Conservation (phyloP, 2,329 filamentous ascomycete species). For the Alternaria ethzedia region DNA sequence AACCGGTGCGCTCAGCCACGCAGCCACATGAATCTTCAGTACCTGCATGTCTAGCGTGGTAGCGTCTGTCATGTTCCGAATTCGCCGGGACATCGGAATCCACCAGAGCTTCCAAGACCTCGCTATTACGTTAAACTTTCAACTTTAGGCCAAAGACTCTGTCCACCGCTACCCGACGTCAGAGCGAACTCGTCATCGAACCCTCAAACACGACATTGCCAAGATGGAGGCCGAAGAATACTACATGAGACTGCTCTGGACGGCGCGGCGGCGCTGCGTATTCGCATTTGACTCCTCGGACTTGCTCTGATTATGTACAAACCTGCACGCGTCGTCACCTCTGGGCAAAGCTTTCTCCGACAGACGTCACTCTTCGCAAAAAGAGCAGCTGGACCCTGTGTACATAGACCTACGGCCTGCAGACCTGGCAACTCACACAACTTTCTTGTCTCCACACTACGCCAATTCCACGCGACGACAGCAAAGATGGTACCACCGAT, state of each 20-base stretch:
- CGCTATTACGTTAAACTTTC: conserved; percentile 26
- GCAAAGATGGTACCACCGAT: conserved; percentile 31
- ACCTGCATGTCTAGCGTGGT: conserved; percentile 11
- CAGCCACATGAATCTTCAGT: conserved; percentile 6
- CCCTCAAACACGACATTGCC: conserved; percentile 11
- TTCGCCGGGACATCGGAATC: conserved; percentile 16
- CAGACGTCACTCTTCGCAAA: conserved; percentile 5
- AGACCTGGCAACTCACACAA: neutral
- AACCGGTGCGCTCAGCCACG: neutral
- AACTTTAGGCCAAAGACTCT: neutral
- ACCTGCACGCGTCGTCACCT: conserved; percentile 17
- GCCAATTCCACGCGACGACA: neutral
- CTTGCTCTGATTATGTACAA: conserved; percentile 16
- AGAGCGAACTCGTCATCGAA: conserved; percentile 24
- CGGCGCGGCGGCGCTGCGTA: conserved; percentile 2
- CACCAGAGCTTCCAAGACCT: conserved; percentile 19
- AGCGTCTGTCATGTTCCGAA: conserved; percentile 3
- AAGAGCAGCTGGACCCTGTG: neutral
- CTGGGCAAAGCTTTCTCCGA: conserved; percentile 5
- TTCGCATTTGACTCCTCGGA: neutral
- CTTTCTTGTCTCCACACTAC: neutral
- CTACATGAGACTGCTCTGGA: conserved; percentile 19
- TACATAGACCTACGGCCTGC: neutral
- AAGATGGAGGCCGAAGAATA: conserved; percentile 17
- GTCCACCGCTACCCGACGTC: conserved; percentile 6